Evolutionary conservation across 257 asterid species (phyloP).

Genomic region (Osmanthus fragrans): DNA sequence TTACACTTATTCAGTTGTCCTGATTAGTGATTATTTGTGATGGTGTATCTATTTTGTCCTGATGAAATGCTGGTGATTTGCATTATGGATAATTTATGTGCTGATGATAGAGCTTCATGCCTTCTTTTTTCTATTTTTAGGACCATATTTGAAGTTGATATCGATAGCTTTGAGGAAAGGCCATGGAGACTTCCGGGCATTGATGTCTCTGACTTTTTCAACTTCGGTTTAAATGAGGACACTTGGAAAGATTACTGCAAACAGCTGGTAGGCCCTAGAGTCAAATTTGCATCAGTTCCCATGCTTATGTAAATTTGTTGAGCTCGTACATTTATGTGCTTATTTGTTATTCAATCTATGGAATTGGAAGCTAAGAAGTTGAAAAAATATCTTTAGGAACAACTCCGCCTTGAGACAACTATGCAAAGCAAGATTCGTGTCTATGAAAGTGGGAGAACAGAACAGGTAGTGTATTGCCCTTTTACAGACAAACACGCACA

Average conservation of each 20-base stretch:
- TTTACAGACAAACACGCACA: too few relatives aligned
- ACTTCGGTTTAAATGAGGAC: conserved; percentile 88
- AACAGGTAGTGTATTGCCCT: conserved; percentile 50
- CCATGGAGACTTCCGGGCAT: conserved; percentile 89
- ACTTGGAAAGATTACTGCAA: conserved; percentile 97
- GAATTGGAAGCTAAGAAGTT: conserved; percentile 28
- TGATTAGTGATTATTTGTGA: background rate
- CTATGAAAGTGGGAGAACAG: conserved; percentile 89
- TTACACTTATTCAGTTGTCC: background rate
- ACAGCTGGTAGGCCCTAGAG: conserved; percentile 67
- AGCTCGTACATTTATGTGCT: background rate
- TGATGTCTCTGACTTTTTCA: conserved; percentile 82
- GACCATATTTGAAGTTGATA: conserved; percentile 98
- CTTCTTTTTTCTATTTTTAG: conserved; percentile 38
- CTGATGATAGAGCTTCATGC: background rate
- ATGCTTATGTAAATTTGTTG: background rate
- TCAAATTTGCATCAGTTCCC: background rate
- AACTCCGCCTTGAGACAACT: conserved; percentile 82
- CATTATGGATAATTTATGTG: background rate
- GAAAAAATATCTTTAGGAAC: conserved; percentile 63
- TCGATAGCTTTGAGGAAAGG: conserved; percentile 92
- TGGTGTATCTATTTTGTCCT: background rate
- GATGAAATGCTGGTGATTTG: conserved; percentile 7
- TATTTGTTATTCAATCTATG: conserved; percentile 2
- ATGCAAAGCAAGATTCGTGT: conserved; percentile 97